Base-by-base conservation (phyloP, 208 protist species). In the Jaenimonas drosophilae region DNA sequence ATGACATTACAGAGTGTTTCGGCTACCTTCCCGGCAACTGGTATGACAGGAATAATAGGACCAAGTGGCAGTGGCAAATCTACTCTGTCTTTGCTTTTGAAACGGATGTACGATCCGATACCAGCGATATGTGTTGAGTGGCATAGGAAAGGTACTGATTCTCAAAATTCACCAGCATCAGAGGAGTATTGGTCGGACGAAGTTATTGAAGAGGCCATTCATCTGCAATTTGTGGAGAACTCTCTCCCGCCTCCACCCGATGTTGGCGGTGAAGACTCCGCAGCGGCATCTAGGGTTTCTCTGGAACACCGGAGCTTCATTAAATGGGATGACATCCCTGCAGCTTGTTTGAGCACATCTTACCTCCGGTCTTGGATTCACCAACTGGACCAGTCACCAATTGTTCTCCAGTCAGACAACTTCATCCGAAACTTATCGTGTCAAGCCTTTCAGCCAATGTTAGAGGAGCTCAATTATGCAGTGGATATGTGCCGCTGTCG, bases 321-420 rank as follows among this genome's bases (percentile, higher is more conserved):
- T 21, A 42, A 43, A 14, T n/a, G 81, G 9, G 80, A 89, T 51
- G 64, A 54, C 38, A 60, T 89, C 29, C 80, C 80, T 4, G 14
- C 74, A 6, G 24, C 23, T n/a, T 70, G 75, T 44, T 78, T 89
- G 42, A 70, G 68, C 2, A 46, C 50, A 17, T 17, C 58, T 1
- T 89, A 85, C 56, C 29, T 84, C 1, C 68, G 76, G 3, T 51
- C 64, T 30, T 69, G 69, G 54, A 12, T 79, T 12, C 59, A 49
- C 1, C 64, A 67, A 54, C 39, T 88, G 6, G 64, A 68, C 39
- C 74, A 87, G 52, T 43, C 21, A 4, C 67, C 73, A n/a, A 61
- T 37, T 12, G 28, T 79, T 11, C 49, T 63, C 3, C n/a, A n/a
- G n/a, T n/a, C n/a, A n/a, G n/a, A n/a, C n/a, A n/a, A n/a, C n/a